Base-by-base conservation (phyloP, 345 rosid genomes). In the Eucalyptus virginea region DNA sequence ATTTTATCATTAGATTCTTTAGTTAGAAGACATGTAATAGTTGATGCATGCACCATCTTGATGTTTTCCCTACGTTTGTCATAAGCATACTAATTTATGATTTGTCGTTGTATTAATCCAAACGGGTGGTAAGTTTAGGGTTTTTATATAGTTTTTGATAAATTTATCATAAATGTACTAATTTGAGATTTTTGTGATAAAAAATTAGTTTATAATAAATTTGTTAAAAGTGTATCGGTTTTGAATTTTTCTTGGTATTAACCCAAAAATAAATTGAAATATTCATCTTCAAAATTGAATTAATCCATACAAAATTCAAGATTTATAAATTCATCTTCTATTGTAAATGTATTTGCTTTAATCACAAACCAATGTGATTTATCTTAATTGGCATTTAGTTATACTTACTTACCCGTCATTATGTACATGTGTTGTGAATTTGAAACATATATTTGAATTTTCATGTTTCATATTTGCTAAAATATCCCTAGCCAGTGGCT, bases 181-280 rank as follows among this genome's bases (percentile, higher is more conserved):
- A 2, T 52, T 52, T 52, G 10, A 52, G 24, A 0, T 19, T 52
- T 52, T 52, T 52, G 5, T 52, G 58, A 52, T 52, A 0, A 19
- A 52, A 52, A 52, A 52, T 19, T 52, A 52, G 10, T 52, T 52
- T 52, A 21, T 4, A 8, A 52, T 52, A 52, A 52, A 52, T 52
- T 52, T 52, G 5, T 19, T 1, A 19, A 10, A 7, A 52, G 0
- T 52, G 10, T 3, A 52, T 19, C 2, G 7, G 1, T 1, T 52
- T 52, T 52, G 3, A 1, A 19, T 52, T 52, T 52, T 52, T 52
- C 56, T 19, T 52, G 9, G 4, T 52, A 52, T 52, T 52, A 52
- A 52, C 24, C 58, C 24, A 17, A 67, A 67, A 32, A 17, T 67
- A 19, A 67, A 32, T 32, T 67, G 80, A 67, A 32, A 32, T 67